phyloP scores from a whole-genome alignment of 2,329 filamentous ascomycete genomes.

The Phyllosticta citrichinensis region DNA sequence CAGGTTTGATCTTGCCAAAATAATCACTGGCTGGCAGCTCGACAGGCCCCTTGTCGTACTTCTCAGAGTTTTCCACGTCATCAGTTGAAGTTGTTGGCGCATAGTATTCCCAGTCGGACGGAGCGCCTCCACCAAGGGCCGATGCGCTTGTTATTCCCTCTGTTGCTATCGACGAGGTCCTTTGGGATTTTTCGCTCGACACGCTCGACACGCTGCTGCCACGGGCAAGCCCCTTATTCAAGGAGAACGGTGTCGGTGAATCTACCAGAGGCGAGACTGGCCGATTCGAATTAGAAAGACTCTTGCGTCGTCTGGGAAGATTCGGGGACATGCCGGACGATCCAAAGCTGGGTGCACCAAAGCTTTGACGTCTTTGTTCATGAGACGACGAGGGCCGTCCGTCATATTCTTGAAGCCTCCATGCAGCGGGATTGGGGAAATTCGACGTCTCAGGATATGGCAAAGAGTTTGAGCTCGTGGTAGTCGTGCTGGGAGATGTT shows the following conservation, averaged over 20 bases:
- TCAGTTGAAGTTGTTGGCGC: neutral
- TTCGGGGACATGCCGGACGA: neutral
- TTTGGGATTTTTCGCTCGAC: constrained; percentile 46
- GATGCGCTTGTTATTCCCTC: constrained; percentile 50
- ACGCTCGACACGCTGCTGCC: neutral
- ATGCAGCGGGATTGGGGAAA: neutral
- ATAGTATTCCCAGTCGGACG: constrained; percentile 28
- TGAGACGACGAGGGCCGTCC: neutral
- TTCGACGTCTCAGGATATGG: neutral
- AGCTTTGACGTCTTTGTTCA: neutral
- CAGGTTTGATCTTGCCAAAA: neutral
- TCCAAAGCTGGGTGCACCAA: neutral
- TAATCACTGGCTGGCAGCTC: neutral
- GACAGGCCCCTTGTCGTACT: neutral
- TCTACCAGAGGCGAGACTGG: neutral
- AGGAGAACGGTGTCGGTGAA: neutral
- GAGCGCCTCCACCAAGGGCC: constrained; percentile 23
- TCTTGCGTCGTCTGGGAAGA: neutral
- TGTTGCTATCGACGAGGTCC: constrained; percentile 60
- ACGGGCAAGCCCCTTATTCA: neutral
- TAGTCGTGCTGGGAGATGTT: neutral
- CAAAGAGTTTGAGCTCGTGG: neutral
- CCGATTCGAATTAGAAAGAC: neutral
- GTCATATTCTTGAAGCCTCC: neutral
- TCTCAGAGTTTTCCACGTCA: neutral